Percentiles rank a stretch among this genome's conserved stretches.
phyloP scores from a whole-genome alignment of 768 basidiomycete genomes.

The Udeniomyces megalosporus region DNA sequence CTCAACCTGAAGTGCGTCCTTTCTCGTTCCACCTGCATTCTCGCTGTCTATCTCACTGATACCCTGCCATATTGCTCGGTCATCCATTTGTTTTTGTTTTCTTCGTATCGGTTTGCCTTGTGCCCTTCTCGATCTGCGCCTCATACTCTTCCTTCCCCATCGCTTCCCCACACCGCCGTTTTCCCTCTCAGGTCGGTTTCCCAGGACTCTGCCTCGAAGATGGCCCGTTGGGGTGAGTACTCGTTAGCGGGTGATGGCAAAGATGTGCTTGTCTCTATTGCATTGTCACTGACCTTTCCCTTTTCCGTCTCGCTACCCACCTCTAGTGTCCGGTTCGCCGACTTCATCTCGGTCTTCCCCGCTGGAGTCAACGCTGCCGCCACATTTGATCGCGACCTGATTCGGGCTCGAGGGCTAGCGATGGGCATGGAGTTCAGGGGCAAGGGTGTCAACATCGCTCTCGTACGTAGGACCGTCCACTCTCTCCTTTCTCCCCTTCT shows the following conservation, averaged over 20 bases:
- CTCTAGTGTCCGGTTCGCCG: conserved; percentile 57
- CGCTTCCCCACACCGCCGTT: no score
- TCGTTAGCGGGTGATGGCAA: no score
- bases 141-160: no score
- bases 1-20: not conserved
- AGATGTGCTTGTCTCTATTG: no score
- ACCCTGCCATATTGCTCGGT: conserved; percentile 35
- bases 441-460: conserved; percentile 8
- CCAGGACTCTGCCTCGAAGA: conserved; percentile 42
- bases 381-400: conserved; percentile 31
- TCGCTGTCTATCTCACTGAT: conserved; percentile 16
- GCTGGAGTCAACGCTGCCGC: conserved; percentile 68
- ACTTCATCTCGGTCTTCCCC: conserved; percentile 43
- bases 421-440: conserved; percentile 2
- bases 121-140: no score
- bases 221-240: conserved; percentile 25
- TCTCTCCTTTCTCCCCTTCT: not conserved
- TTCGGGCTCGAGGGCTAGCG: conserved; percentile 6
- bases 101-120: no score
- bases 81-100: no score
- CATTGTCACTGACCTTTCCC: not conserved
- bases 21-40: not conserved
- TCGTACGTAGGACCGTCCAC: not conserved
- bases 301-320: not conserved
- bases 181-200: no score